Conservation (phyloP, 257 asterid species). For the Capsicum rhomboideum region DNA sequence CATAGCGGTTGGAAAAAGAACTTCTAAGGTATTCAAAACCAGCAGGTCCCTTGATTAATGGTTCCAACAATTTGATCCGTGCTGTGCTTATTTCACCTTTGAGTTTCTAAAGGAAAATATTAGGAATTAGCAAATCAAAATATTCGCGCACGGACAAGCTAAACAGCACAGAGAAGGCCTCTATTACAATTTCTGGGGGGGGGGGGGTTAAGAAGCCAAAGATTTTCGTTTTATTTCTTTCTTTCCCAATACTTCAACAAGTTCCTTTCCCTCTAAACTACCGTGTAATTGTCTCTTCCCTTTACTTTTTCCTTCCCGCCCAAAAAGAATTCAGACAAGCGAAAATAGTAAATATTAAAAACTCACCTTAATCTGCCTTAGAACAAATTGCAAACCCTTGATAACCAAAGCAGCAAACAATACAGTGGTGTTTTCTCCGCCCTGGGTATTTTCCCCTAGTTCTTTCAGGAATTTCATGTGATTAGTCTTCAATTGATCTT, state of each 20-base stretch:
- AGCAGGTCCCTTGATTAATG: slow-evolving; percentile 19
- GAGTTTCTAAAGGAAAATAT: slow-evolving; percentile 4
- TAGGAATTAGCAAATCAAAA: neutral
- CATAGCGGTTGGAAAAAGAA: slow-evolving; percentile 13
- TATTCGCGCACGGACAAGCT: neutral
- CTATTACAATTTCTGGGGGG: neutral
- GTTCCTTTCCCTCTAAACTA: neutral
- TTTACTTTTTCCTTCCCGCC: neutral
- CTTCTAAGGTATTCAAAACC: slow-evolving; percentile 16
- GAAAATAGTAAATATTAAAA: neutral
- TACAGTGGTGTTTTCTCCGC: neutral
- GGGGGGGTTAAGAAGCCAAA: neutral
- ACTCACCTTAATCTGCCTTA: slow-evolving; percentile 11
- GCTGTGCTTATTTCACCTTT: slow-evolving; percentile 10
- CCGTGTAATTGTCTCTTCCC: neutral
- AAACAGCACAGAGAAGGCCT: neutral
- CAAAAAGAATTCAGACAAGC: neutral
- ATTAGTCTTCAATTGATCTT: slow-evolving; percentile 11
- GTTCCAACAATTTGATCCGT: slow-evolving; percentile 13
- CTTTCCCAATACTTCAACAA: neutral
- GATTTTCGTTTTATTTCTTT: neutral
- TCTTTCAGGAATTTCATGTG: slow-evolving; percentile 5
- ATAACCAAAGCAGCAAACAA: neutral
- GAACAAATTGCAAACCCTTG: slow-evolving; percentile 13
- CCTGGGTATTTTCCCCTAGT: slow-evolving; percentile 7